Evolutionary conservation across 2,329 filamentous ascomycete genomes (phyloP).

Genomic region (Nothophaeocryptopus gaeumannii): DNA sequence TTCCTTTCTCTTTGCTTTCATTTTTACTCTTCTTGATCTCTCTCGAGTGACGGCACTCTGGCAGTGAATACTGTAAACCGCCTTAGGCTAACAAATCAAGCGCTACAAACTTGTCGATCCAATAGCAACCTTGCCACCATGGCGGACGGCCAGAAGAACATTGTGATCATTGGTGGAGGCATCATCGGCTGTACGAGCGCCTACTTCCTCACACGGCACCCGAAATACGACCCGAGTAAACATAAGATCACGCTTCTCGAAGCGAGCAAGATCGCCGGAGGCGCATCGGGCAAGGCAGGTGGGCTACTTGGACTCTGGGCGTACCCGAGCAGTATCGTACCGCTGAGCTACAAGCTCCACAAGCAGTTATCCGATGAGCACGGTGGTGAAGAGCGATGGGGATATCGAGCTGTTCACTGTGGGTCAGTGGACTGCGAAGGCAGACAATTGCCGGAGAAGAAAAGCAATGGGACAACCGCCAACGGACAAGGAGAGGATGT

Average conservation of each 20-base stretch:
- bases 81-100: no score
- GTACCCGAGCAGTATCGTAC: slow-evolving; percentile 79
- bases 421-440: slow-evolving; percentile 61
- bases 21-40: neutral
- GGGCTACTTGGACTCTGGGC: slow-evolving; percentile 89
- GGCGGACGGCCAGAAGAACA: slow-evolving; percentile 32
- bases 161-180: slow-evolving; percentile 64
- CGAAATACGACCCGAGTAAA: slow-evolving; percentile 68
- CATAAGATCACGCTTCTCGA: slow-evolving; percentile 85
- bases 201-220: slow-evolving; percentile 86
- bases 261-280: slow-evolving; percentile 79
- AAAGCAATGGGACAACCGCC: slow-evolving; percentile 26
- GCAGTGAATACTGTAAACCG: no score
- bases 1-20: neutral
- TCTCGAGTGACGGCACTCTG: no score
- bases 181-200: slow-evolving; percentile 90
- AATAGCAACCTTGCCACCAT: slow-evolving; percentile 23
- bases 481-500: slow-evolving; percentile 41
- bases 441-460: slow-evolving; percentile 34
- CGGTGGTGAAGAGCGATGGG: slow-evolving; percentile 75
- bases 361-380: slow-evolving; percentile 81
- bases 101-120: neutral
- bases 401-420: slow-evolving; percentile 76
- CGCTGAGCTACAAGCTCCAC: slow-evolving; percentile 80
- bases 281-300: slow-evolving; percentile 90